Base-by-base conservation (phyloP, 768 basidiomycete genomes). In the Suillus discolor region DNA sequence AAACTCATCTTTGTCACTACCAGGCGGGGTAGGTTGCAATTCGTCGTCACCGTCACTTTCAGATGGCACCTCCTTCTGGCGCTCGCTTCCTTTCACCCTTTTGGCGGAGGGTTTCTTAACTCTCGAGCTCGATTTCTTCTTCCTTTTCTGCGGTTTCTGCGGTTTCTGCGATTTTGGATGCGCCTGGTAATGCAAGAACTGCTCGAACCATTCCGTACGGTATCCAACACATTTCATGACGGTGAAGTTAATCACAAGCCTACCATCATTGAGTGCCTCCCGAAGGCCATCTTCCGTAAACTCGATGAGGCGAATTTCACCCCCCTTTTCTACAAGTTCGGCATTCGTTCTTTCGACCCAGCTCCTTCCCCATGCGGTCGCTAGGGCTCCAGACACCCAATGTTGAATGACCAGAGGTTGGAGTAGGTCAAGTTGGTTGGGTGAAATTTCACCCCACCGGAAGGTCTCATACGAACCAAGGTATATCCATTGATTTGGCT, bases 221-320 rank as follows among this genome's bases (percentile, higher is more conserved):
- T 68, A 72, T n/a, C 67, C 67, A n/a, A 68, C 70, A 36, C 71
- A 71, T 36, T 68, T 64, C 36, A 72, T 63, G 39, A 71, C 66
- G 13, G 65, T 68, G 66, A 71, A 72, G 11, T 64, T 57, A 28
- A 72, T 72, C 15, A 7, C 23, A 3, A 71, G 38, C 7, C 68
- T 65, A 7, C 71, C 71, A 36, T 72, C 71, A 13, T 57, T 15
- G 13, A 72, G 57, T 23, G 67, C 71, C n/a, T 63, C 41, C 2
- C 60, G 18, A 16, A 72, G 38, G 18, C 70, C 34, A 5, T 61
- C 66, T 15, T 38, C 18, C 2, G 65, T 64, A n/a, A 20, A 57
- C 6, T 51, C 16, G 12, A 72, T 45, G 20, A 70, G 61, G 34
- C 12, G 25, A 34, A 31, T 15, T n/a, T n/a, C 34, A 9, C 16